phyloP scores from a whole-genome alignment of 2,329 filamentous ascomycete genomes.

The Pseudogymnoascus pannorum region DNA sequence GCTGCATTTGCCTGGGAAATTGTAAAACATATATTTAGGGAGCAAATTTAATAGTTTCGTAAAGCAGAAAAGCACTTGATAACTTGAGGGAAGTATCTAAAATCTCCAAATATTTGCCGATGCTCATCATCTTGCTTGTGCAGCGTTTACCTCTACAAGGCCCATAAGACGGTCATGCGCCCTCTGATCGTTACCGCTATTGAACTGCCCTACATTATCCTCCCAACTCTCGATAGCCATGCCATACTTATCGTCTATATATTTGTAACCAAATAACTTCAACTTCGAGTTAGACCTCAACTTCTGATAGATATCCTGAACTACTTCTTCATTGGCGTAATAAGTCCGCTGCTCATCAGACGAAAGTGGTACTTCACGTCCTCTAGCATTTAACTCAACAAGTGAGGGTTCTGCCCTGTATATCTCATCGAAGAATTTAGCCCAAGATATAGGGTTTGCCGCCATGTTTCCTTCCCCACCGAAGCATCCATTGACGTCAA shows the following conservation, averaged over 20 bases:
- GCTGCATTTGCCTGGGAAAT: no score
- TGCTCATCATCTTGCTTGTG: not conserved
- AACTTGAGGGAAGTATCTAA: not conserved
- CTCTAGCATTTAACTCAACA: not conserved
- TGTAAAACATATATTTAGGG: no score
- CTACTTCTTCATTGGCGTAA: not conserved
- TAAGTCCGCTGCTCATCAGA: not conserved
- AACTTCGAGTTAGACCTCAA: not conserved
- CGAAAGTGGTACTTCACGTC: not conserved
- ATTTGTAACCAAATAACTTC: not conserved
- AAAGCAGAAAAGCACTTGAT: not conserved
- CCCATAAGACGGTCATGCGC: not conserved
- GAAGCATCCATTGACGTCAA: not conserved
- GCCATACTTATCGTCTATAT: not conserved
- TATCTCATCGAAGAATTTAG: not conserved
- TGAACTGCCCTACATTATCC: not conserved
- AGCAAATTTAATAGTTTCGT: no score
- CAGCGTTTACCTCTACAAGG: not conserved
- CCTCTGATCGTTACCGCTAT: not conserved
- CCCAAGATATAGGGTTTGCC: not conserved
- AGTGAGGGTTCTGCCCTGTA: not conserved
- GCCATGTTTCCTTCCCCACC: not conserved
- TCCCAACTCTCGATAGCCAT: not conserved
- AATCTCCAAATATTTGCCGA: not conserved
- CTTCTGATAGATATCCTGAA: not conserved